Conservation (phyloP, 306 rosid species). For the Prunus mongolica region DNA sequence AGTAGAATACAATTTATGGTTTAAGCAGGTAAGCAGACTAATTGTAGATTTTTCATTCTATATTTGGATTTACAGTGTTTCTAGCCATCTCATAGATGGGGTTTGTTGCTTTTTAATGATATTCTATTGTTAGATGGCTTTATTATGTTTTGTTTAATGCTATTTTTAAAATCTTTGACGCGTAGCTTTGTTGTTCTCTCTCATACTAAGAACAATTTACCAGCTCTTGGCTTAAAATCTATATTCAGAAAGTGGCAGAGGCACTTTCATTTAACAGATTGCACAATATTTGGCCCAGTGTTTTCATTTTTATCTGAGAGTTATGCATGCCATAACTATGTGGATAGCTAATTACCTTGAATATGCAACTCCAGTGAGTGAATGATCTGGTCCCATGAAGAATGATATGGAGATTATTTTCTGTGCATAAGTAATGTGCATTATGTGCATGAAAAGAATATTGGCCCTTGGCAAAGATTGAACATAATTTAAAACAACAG, state of each 20-base stretch:
- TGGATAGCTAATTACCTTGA: not conserved
- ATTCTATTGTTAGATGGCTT: not conserved
- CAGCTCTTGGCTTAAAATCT: not conserved
- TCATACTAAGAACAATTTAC: not conserved
- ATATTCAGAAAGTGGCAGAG: not conserved
- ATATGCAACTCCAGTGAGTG: not conserved
- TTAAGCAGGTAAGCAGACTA: constrained; percentile 12
- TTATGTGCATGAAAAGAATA: too few relatives aligned
- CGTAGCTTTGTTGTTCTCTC: not conserved
- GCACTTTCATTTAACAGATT: not conserved
- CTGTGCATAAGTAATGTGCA: too few relatives aligned
- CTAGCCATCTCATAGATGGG: not conserved
- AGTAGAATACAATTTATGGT: constrained; percentile 11
- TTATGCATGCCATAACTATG: not conserved
- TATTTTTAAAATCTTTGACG: not conserved
- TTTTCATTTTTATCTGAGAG: not conserved
- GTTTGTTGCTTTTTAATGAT: not conserved
- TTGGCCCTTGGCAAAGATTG: too few relatives aligned
- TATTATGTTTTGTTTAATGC: not conserved
- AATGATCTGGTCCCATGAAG: not conserved
- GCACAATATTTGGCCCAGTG: not conserved
- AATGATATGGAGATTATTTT: not conserved
- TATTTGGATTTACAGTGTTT: not conserved
- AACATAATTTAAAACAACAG: too few relatives aligned
- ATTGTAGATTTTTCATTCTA: not conserved